Base-by-base conservation (phyloP, 805 yeast genomes). In the Naumovozyma dairenensis region DNA sequence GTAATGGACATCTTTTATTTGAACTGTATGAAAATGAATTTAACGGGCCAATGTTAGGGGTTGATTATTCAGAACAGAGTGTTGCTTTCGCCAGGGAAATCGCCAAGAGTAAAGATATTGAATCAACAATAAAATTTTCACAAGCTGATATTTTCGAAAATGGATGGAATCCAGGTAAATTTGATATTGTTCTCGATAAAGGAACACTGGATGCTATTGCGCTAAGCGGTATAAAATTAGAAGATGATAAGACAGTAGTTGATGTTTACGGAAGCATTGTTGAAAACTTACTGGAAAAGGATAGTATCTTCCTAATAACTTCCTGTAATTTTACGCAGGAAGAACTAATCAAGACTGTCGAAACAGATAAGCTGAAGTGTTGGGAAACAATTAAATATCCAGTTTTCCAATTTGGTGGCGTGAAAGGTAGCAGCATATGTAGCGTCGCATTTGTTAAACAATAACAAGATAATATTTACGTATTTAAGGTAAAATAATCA, bases 131-230 rank as follows among this genome's bases (percentile, higher is more conserved):
- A 4, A 39, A 43, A 4, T 89, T 92, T 49, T 59, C 64, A 24
- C 77, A 72, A 31, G 82, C 76, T 3, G 96, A 92, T 57, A 71
- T 92, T 34, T 66, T 83, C 35, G 56, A 61, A 28, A 49, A 54
- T 1, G 28, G 32, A 35, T 68, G 67, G 63, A 51, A 25, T 21
- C 52, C 54, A 2, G 65, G 59, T 3, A 49, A 62, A 16, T 86
- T 72, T 58, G 94, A 87, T 51, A 56, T 92, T 6, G 72, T 89
- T 2, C 61, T 86, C 13, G 99, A 92, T 59, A 92, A 92, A 55
- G 99, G 99, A 6, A 92, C 99, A 0, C 61, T 92, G 16, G 99
- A 92, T 60, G 99, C 99, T 4, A 89, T 92, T 40, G 96, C 96
- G 0, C 66, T 92, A 29, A 83, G 84, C 54, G 80, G 79, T 16